Base-by-base conservation (phyloP, 371 early-diverging fungal species). In the Mucor ambiguus region DNA sequence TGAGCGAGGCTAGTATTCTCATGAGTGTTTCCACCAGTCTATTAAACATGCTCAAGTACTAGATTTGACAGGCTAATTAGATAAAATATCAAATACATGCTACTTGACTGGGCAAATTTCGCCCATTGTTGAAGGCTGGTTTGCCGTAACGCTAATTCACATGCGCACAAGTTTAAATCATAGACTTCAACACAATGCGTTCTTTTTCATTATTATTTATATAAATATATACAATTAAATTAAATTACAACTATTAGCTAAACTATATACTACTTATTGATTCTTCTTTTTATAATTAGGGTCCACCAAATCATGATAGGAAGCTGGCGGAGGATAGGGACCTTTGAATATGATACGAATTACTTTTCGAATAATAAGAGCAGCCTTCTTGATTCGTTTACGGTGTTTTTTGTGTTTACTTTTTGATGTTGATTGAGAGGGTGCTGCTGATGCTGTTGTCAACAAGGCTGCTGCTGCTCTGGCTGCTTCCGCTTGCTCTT, bases 301-400 rank as follows among this genome's bases (percentile, higher is more conserved):
- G 30, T 56, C 33, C 56, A 37, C 63, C 29, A 63, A 41, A 63
- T 63, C 63, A 29, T 63, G 32, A 60, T 59, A 59, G 1, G 49
- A 41, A 11, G 60, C 14, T n/a, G 78, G 78, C 18, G 81, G 81
- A 14, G 78, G 74, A 64, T 70, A 77, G 18, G 81, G 81, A 5
- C 81, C 81, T 32, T 75, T 63, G 2, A 70, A 28, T 7, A 79
- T 55, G n/a, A 75, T 48, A 49, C 43, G 12, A 28, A 72, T 29
- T 6, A 66, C 60, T 32, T 67, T 58, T 26, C 61, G 38, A 56
- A 79, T 29, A 0, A 63, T 20, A 6, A 60, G 64, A 16, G 66
- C 56, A 10, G 35, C 29, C 20, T 63, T 58, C 43, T 60, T 63
- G 32, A 60, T 22, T 26, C 58, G 18, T 22, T 56, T 56, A 22